Base-by-base conservation (phyloP, 805 yeast genomes). In the Pichia kluyveri region DNA sequence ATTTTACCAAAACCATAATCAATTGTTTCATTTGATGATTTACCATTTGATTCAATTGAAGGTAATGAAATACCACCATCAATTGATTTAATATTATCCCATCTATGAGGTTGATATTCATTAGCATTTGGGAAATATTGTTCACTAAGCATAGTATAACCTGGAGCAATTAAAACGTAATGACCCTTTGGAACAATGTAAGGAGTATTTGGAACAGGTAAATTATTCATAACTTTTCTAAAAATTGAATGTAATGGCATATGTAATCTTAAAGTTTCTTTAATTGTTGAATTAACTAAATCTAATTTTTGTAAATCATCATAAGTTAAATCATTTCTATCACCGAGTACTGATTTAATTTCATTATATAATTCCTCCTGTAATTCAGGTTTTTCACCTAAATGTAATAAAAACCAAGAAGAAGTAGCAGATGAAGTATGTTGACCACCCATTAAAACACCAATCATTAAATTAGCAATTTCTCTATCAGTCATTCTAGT, bases 361-460 rank as follows among this genome's bases (percentile, higher is more conserved):
- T 93, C 98, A 51, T 78, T 68, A 63, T 75, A 84, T 44, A 93
- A 67, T 61, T 82, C 85, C 50, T 90, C 85, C 71, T 88, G 96
- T 52, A 91, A 70, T 39, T 86, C 84, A 42, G 95, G 95, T 60
- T 79, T 74, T 59, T 84, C 95, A 55, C 89, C 97, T 52, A 93
- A 75, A 63, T 93, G 98, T 55, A 93, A 75, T 62, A 93, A 71
- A 61, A 82, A 81, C 99, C 99, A 93, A 17, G 97, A 85, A 39
- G 96, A 86, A 23, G 99, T 93, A 26, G 98, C 78, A 41, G 98
- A 93, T 54, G 96, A 85, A 28, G 99, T 93, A 68, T 93, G 99
- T 72, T 93, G 99, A 54, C 99, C 99, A 60, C 99, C 99, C 99
- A 93, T 93, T 52, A 93, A 75, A 47, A 93, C 84, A 67, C 98